Evolutionary conservation across 176 grass and related monocot species (phyloP).

Genomic region (Triticum monococcum): DNA sequence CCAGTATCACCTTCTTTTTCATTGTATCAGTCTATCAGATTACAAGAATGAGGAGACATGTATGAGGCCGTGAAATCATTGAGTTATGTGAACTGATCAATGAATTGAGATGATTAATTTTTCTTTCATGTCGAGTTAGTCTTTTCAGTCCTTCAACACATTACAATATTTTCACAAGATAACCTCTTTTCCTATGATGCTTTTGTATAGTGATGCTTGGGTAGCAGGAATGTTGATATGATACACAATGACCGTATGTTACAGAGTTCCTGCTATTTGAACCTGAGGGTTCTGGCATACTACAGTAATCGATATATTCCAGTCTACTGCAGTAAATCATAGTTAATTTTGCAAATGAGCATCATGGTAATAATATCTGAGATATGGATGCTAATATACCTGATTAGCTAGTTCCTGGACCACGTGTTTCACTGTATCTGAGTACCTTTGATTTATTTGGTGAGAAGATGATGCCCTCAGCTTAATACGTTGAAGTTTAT

Average conservation of each 20-base stretch:
- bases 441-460: constrained; percentile 14
- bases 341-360: constrained; percentile 3
- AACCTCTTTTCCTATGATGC: constrained; percentile 4
- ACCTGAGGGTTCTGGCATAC: constrained; percentile 11
- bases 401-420: not conserved
- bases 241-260: not conserved
- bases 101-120: constrained; percentile 19
- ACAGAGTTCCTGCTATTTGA: not conserved
- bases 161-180: not conserved
- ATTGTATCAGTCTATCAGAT: not conserved
- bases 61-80: not conserved
- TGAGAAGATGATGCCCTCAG: not conserved
- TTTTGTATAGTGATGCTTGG: constrained; percentile 17
- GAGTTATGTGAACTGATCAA: not conserved
- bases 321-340: not conserved
- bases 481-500: not conserved
- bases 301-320: constrained; percentile 5
- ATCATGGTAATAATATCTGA: constrained; percentile 11
- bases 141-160: not conserved
- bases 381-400: not conserved
- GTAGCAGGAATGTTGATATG: constrained; percentile 7
- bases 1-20: not conserved
- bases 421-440: not conserved
- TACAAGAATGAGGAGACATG: not conserved
- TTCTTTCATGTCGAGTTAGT: not conserved